These are phyloP conservation scores for Diversispora epigaea DNA, from an alignment of 192 early-diverging fungal species.

Conservation along the genomic window DNA sequence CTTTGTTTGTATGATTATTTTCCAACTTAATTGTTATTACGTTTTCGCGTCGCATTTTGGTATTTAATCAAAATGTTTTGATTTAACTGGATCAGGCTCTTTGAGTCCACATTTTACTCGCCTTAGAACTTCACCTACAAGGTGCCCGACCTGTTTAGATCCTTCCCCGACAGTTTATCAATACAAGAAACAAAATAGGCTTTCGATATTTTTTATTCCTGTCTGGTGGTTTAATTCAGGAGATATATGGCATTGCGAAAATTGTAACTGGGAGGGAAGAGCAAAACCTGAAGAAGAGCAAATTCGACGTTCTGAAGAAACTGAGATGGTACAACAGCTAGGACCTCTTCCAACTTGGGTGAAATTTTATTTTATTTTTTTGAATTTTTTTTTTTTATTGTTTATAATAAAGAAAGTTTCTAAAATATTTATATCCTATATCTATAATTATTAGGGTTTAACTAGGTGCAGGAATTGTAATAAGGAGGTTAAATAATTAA, in stretches of 20 bases:
- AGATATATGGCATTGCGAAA: conserved; percentile 11
- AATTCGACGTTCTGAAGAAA: not conserved
- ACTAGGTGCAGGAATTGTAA: not conserved
- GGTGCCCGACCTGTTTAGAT: conserved; percentile 10
- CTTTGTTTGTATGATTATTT: no score
- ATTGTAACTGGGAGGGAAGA: not conserved
- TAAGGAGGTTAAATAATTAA: not conserved
- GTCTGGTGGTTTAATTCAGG: not conserved
- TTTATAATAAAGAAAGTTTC: no score
- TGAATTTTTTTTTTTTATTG: not conserved
- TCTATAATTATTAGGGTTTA: not conserved
- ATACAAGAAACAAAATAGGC: not conserved
- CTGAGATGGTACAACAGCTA: not conserved
- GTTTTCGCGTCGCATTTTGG: no score
- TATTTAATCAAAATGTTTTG: no score
- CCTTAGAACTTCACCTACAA: not conserved
- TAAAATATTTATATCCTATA: no score
- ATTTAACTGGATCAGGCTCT: not conserved
- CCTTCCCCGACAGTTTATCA: not conserved
- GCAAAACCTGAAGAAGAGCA: conserved; percentile 1
- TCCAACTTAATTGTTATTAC: no score
- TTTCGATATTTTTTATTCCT: conserved; percentile 9
- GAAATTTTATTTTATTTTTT: not conserved
- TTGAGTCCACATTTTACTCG: not conserved
- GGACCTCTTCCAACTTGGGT: conserved; percentile 15